Conservation (phyloP, 139 green algal species). For the Nannochloris sp. region DNA sequence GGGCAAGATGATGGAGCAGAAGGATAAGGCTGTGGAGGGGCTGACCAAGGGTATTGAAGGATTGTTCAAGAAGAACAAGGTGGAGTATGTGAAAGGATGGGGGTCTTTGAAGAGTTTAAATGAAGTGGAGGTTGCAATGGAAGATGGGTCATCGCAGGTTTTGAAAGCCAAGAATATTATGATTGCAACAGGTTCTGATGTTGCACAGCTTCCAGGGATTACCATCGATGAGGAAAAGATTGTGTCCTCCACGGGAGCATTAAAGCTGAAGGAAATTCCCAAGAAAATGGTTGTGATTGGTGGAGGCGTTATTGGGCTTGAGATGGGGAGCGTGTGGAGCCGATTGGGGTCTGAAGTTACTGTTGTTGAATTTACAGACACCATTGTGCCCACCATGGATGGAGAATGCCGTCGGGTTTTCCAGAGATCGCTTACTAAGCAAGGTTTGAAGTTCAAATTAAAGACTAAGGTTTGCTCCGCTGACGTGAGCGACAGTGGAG, state of each 20-base stretch:
- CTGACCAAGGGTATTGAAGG: constrained; percentile 97
- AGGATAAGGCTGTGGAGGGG: constrained; percentile 74
- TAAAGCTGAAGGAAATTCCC: constrained; percentile 79
- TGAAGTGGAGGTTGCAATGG: constrained; percentile 71
- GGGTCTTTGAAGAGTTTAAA: constrained; percentile 63
- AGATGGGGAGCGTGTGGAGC: constrained; percentile 94
- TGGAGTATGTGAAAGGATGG: constrained; percentile 90
- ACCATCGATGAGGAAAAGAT: constrained; percentile 92
- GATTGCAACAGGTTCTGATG: constrained; percentile 91
- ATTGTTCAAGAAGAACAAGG: constrained; percentile 99
- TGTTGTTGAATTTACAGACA: constrained; percentile 90
- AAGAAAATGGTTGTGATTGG: constrained; percentile 93
- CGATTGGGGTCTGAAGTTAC: constrained; percentile 88
- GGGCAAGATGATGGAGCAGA: constrained; percentile 88
- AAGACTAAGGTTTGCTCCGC: constrained; percentile 72
- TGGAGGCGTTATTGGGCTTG: constrained; percentile 92
- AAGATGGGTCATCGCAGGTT: constrained; percentile 55
- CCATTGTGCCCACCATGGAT: constrained; percentile 89
- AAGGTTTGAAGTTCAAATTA: constrained; percentile 97
- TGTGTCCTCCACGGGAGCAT: constrained; percentile 92
- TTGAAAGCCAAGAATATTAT: constrained; percentile 88
- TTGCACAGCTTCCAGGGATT: constrained; percentile 75
- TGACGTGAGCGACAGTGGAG: constrained; percentile 35
- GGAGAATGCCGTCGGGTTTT: constrained; percentile 78
- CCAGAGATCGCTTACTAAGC: constrained; percentile 87